Evolutionary conservation across 2,329 filamentous ascomycete genomes (phyloP), one percentile per base, ranked within the genome.

Genomic region (Fusarium sp.): DNA sequence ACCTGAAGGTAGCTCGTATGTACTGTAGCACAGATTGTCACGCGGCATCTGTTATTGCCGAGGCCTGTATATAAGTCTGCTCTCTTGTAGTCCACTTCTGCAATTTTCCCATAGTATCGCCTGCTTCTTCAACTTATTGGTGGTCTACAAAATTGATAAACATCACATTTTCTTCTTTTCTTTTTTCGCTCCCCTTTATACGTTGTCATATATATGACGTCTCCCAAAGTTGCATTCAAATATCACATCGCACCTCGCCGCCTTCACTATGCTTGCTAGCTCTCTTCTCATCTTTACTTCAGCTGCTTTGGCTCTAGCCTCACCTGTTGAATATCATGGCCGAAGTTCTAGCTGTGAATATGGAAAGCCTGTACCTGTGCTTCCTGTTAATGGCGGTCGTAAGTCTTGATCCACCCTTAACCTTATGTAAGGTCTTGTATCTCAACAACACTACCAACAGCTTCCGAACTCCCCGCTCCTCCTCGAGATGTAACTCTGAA

Each of bases 391-490:
- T 43, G 82, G 81, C 38, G 78, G 78, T 67, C 76, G 81, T 83
- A 78, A 77, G 81, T 80, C 37, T 23, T 47, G 35, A 35, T 54
- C 35, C 19, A 42, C 15, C 13, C 43, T 23, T 32, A n/a, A 10
- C 12, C 40, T 35, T 23, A 32, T 23, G 18, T 35, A 25, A n/a
- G 12, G 59, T 33, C 11, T 13, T 59, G 16, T 18, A 25, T 42
- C 30, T 71, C 43, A 73, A 66, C 73, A 72, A 77, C 70, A 72
- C 42, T 11, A 18, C 16, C 16, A 11, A 38, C 60, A 86, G 83
- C 78, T 35, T 77, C 75, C 28, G 82, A 88, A 50, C 86, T 90
- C 35, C 79, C 84, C 16, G 67, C 79, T 7, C 84, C 84, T 1
- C 72, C 85, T 5, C 68, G 80, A 9, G 77, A 77, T 73, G 74